Percentiles rank a stretch among this genome's conserved stretches.
Evolutionary conservation across 2,329 filamentous ascomycete genomes (phyloP).

Genomic region (Hypomyces perniciosus): DNA sequence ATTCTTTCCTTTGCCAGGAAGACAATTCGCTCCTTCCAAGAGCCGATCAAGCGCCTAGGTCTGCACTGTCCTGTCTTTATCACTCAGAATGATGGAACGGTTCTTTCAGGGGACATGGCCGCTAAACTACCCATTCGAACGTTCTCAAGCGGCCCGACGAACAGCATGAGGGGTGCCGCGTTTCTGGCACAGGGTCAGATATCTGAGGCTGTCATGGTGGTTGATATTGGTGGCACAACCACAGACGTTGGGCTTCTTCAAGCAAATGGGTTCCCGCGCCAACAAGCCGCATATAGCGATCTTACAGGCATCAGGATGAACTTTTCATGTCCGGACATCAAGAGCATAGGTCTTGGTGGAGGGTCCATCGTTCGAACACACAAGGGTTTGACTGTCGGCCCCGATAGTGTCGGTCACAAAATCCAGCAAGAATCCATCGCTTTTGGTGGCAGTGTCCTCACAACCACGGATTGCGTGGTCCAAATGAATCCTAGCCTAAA

Average conservation of each 20-base stretch:
- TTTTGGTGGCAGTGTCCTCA: slow-evolving; percentile 52
- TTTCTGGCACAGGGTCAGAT: slow-evolving; percentile 43
- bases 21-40: slow-evolving; percentile 51
- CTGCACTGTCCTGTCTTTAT: slow-evolving; percentile 52
- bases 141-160: slow-evolving; percentile 58
- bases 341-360: slow-evolving; percentile 54
- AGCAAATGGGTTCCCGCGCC: slow-evolving; percentile 56
- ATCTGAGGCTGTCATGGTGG: slow-evolving; percentile 47
- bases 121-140: slow-evolving; percentile 53
- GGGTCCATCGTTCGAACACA: slow-evolving; percentile 46
- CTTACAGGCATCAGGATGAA: slow-evolving; percentile 59
- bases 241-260: slow-evolving; percentile 57
- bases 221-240: slow-evolving; percentile 63
- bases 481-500: slow-evolving; percentile 25
- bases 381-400: slow-evolving; percentile 44
- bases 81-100: slow-evolving; percentile 59
- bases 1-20: slow-evolving; percentile 52
- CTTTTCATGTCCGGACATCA: slow-evolving; percentile 51
- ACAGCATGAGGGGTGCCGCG: slow-evolving; percentile 57
- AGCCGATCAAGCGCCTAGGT: slow-evolving; percentile 43
- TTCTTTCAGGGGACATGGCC: slow-evolving; percentile 48
- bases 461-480: slow-evolving; percentile 51
- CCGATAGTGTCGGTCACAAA: slow-evolving; percentile 56
- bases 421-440: slow-evolving; percentile 47
- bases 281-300: slow-evolving; percentile 56